Evolutionary conservation across 2,329 filamentous ascomycete species (phyloP).

Genomic region (Salinomyces thailandicus): DNA sequence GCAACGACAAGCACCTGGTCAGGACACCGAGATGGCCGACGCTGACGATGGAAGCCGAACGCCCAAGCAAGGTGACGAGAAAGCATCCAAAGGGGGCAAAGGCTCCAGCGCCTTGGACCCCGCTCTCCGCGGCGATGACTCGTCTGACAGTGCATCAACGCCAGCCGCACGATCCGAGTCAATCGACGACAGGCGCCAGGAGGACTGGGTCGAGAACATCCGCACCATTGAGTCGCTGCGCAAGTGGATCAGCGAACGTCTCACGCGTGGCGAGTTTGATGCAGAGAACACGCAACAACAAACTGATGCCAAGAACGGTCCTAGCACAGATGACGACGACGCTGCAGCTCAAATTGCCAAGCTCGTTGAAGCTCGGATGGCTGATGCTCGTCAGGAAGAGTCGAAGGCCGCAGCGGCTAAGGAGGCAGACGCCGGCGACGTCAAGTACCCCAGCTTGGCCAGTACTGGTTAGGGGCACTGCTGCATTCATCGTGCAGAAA

Average conservation of each 20-base stretch:
- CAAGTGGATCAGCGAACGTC: constrained; percentile 45
- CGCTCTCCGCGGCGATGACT: constrained; percentile 25
- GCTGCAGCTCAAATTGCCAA: constrained; percentile 4
- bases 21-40: constrained; percentile 30
- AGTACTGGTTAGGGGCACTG: not conserved
- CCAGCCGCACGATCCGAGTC: constrained; percentile 20
- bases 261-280: constrained; percentile 42
- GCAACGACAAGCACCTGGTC: constrained; percentile 41
- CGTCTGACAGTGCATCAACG: constrained; percentile 19
- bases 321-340: constrained; percentile 1
- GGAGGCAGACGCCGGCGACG: constrained; percentile 2
- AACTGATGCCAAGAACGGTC: not conserved
- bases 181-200: constrained; percentile 38
- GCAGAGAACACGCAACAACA: not conserved
- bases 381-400: constrained; percentile 1
- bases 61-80: constrained; percentile 22
- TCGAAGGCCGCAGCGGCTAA: constrained; percentile 4
- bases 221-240: constrained; percentile 52
- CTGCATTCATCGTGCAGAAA: not conserved
- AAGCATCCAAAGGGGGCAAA: constrained; percentile 22
- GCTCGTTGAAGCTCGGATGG: constrained; percentile 6
- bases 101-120: constrained; percentile 27
- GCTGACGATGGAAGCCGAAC: constrained; percentile 27
- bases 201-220: constrained; percentile 53
- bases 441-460: constrained; percentile 8